Conservation (phyloP, 2,329 filamentous ascomycete genomes). For the Chrysoporthe austroafricana region DNA sequence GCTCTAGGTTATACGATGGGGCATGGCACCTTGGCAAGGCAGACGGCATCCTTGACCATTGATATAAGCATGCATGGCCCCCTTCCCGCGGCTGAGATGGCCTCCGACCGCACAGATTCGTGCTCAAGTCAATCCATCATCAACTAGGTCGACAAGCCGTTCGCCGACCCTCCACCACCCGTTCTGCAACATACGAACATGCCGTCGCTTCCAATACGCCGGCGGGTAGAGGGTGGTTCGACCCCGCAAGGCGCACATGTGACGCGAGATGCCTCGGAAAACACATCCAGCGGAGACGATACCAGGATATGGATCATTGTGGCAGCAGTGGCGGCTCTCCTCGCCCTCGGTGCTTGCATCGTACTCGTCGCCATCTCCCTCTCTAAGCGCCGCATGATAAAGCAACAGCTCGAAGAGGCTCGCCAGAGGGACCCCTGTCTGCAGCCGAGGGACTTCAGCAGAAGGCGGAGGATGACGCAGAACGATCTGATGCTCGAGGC, state of each 20-base stretch:
- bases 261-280: slow-evolving; percentile 33
- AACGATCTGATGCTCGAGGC: slow-evolving; percentile 37
- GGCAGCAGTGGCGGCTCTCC: slow-evolving; percentile 34
- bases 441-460: slow-evolving; percentile 30
- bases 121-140: background rate
- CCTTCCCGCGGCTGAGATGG: background rate
- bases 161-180: no score
- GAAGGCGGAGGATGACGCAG: slow-evolving; percentile 36
- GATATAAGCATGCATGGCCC: slow-evolving; percentile 15
- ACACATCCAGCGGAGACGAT: slow-evolving; percentile 7
- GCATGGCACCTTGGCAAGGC: slow-evolving; percentile 4
- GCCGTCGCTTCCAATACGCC: background rate
- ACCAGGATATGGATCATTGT: slow-evolving; percentile 35
- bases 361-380: slow-evolving; percentile 31
- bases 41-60: slow-evolving; percentile 4
- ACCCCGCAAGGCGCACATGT: background rate
- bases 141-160: background rate
- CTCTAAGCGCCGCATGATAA: slow-evolving; percentile 24
- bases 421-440: slow-evolving; percentile 34
- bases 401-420: slow-evolving; percentile 32
- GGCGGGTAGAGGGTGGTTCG: background rate
- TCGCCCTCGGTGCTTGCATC: slow-evolving; percentile 33
- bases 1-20: slow-evolving; percentile 1
- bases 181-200: background rate
- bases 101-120: no score